A percentile compares a stretch with the other conserved stretches of the same genome.
Conservation (phyloP, 2,329 filamentous ascomycete species). For the Colletotrichum phormii region DNA sequence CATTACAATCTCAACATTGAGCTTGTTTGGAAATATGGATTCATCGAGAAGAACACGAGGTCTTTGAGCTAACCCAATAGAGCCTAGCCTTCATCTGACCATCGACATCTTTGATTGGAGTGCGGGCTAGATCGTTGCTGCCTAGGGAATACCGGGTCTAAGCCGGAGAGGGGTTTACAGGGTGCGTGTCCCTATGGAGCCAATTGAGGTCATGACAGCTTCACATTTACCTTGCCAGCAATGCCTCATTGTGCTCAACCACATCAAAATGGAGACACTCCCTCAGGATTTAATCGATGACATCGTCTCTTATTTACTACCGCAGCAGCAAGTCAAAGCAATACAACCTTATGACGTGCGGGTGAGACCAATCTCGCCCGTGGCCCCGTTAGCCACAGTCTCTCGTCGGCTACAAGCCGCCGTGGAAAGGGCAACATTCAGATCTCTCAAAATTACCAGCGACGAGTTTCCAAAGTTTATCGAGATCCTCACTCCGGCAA, state of each 20-base stretch:
- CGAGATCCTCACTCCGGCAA: not conserved
- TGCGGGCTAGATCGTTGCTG: not conserved
- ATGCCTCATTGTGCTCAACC: not conserved
- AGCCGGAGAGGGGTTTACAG: not conserved
- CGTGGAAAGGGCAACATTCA: slow-evolving; percentile 7
- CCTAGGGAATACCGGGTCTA: not conserved
- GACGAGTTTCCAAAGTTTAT: not conserved
- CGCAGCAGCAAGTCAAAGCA: not conserved
- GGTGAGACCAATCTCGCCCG: not conserved
- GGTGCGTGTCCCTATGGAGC: not conserved
- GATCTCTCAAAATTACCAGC: not conserved
- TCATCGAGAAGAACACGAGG: not conserved
- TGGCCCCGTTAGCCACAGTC: not conserved
- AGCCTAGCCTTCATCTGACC: not conserved
- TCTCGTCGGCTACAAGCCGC: slow-evolving; percentile 1
- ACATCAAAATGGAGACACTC: not conserved
- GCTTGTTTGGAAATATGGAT: not conserved
- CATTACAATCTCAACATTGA: too few relatives aligned
- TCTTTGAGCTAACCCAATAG: not conserved
- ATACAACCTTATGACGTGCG: not conserved
- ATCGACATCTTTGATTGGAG: not conserved
- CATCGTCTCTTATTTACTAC: not conserved
- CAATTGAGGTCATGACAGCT: not conserved
- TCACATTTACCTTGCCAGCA: not conserved
- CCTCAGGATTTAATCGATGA: slow-evolving; percentile 1